phyloP scores from a whole-genome alignment of 164 flowering plant species.

The Paratinospora sagittata region DNA sequence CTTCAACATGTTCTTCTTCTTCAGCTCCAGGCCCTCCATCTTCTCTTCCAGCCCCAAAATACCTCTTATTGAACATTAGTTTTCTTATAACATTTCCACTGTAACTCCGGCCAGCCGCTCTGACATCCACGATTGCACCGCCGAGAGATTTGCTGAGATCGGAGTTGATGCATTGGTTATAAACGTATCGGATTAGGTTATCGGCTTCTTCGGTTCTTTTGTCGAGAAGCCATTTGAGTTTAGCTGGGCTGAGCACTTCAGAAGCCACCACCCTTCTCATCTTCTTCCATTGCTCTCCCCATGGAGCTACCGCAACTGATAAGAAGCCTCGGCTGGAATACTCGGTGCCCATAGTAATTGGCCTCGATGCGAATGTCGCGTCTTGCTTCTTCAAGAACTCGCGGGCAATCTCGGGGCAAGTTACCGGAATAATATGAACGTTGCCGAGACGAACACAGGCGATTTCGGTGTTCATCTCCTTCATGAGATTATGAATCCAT shows the following conservation, averaged over 20 bases:
- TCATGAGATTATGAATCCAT: conserved; percentile 23
- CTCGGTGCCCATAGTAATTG: conserved; percentile 22
- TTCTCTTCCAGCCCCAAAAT: conserved; percentile 19
- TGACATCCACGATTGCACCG: conserved; percentile 11
- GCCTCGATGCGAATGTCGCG: conserved; percentile 26
- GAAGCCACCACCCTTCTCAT: conserved; percentile 30
- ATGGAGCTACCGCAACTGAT: conserved; percentile 19
- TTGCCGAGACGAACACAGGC: conserved; percentile 24
- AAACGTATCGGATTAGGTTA: conserved; percentile 24
- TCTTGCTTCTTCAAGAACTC: conserved; percentile 34
- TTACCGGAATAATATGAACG: conserved; percentile 28
- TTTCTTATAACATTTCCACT: conserved; percentile 26
- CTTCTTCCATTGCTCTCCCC: conserved; percentile 38
- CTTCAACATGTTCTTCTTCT: conserved; percentile 24
- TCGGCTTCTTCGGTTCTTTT: conserved; percentile 36
- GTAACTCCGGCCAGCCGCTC: conserved; percentile 14
- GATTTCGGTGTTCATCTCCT: conserved; percentile 23
- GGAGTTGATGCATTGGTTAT: conserved; percentile 19
- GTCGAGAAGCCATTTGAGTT: conserved; percentile 26
- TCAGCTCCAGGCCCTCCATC: conserved; percentile 27
- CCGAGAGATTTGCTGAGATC: no score
- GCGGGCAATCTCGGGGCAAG: conserved; percentile 22
- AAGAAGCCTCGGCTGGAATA: conserved; percentile 25
- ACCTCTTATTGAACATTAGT: conserved; percentile 26
- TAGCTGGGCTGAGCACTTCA: conserved; percentile 23